phyloP scores from a whole-genome alignment of 2,329 filamentous ascomycete genomes.

The Colletotrichum somersetense region DNA sequence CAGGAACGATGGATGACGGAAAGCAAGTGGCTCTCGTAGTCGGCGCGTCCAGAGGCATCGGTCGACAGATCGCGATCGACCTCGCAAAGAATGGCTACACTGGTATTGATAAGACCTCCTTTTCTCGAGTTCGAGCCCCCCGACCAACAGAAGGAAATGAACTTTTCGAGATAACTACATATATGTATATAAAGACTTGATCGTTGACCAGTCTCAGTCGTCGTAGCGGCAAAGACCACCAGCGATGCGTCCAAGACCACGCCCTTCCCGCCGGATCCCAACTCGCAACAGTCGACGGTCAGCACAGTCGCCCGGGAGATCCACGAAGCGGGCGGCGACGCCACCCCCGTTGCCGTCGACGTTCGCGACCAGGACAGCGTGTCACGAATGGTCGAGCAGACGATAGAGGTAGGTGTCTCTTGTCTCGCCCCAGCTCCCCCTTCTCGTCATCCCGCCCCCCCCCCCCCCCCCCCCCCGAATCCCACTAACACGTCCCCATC shows the following conservation, averaged over 20 bases:
- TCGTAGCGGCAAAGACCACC: conserved; percentile 81
- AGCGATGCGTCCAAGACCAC: conserved; percentile 68
- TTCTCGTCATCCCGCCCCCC: not conserved
- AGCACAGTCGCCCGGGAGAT: conserved; percentile 85
- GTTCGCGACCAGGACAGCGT: conserved; percentile 74
- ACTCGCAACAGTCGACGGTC: conserved; percentile 81
- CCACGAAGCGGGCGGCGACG: conserved; percentile 70
- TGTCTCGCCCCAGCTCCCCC: not conserved
- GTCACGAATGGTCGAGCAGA: conserved; percentile 68
- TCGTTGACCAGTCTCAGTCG: conserved; percentile 62
- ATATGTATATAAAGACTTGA: not conserved
- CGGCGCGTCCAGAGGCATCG: conserved; percentile 84
- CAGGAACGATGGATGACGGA: conserved; percentile 37
- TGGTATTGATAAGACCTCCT: conserved; percentile 60
- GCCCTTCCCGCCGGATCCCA: conserved; percentile 81
- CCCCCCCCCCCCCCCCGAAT: not conserved
- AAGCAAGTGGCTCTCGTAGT: conserved; percentile 74
- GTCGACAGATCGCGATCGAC: conserved; percentile 83
- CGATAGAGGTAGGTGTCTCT: conserved; percentile 61
- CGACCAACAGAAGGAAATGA: not conserved
- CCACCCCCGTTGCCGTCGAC: conserved; percentile 77
- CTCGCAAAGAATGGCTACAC: conserved; percentile 78
- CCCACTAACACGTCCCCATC: not conserved
- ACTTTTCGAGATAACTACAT: no score
- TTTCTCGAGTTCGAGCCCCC: not conserved